These are phyloP conservation scores for Rhodamnia rubescens DNA, from an alignment of 345 rosid species.

Conservation along the genomic window DNA sequence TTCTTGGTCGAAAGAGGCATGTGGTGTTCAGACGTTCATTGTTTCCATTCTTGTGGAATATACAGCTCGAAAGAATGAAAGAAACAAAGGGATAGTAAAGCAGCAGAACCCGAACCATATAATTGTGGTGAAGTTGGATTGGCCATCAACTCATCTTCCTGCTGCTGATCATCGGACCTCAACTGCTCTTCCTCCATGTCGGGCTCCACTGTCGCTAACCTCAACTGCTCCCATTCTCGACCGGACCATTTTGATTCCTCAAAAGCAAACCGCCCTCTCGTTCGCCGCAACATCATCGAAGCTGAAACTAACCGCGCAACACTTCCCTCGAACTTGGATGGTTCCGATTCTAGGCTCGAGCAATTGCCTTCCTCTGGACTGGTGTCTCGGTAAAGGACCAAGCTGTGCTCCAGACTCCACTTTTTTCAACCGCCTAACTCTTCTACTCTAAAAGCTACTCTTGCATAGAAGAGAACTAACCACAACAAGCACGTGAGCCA, in stretches of 20 bases:
- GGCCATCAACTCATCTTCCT: background rate
- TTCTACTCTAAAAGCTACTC: background rate
- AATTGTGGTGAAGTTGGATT: background rate
- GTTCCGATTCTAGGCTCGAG: background rate
- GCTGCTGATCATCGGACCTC: background rate
- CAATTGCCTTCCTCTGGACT: background rate
- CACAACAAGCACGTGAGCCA: background rate
- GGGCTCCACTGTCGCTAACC: background rate
- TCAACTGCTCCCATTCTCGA: background rate
- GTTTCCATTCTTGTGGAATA: background rate
- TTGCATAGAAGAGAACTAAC: background rate
- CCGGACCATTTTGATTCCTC: background rate
- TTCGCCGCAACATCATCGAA: background rate
- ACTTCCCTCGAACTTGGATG: background rate
- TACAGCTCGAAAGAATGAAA: background rate
- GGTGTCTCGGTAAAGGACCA: background rate
- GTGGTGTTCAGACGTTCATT: slow-evolving; percentile 4
- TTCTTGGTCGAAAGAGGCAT: too few species aligned
- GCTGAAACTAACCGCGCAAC: background rate
- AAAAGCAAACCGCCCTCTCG: background rate
- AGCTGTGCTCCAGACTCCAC: background rate
- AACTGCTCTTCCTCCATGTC: background rate
- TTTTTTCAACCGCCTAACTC: background rate
- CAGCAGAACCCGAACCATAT: background rate
- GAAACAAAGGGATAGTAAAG: background rate